Conservation (phyloP, 495 filamentous ascomycete species). For the Penicillium robsamsonii region DNA sequence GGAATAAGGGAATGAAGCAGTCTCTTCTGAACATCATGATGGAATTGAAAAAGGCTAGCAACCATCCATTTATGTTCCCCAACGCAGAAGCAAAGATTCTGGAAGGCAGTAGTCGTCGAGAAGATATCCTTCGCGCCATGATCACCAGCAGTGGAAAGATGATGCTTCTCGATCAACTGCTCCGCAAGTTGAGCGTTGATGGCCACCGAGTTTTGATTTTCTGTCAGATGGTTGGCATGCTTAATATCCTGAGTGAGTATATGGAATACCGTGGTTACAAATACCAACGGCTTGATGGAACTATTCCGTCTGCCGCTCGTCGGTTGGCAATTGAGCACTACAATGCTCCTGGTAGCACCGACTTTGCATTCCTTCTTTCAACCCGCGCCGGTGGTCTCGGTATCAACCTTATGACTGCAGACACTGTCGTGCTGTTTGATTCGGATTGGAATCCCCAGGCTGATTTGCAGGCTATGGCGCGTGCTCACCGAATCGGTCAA, state of each 20-base stretch:
- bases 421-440: constrained; percentile 97
- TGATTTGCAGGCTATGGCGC: constrained; percentile 96
- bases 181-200: constrained; percentile 86
- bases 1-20: constrained; percentile 82
- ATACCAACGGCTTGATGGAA: constrained; percentile 93
- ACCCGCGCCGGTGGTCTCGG: constrained; percentile 94
- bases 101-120: constrained; percentile 68
- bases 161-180: constrained; percentile 93
- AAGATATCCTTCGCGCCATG: constrained; percentile 84
- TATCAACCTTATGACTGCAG: constrained; percentile 98
- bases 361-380: constrained; percentile 95
- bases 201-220: constrained; percentile 96
- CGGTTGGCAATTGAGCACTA: constrained; percentile 96
- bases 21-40: constrained; percentile 99
- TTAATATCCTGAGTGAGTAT: constrained; percentile 94
- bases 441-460: constrained; percentile 99
- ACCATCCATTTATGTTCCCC: constrained; percentile 96
- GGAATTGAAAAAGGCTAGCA: constrained; percentile 98
- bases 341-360: constrained; percentile 87
- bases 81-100: constrained; percentile 87
- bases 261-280: constrained; percentile 83
- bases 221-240: constrained; percentile 99
- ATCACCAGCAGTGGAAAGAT: constrained; percentile 98
- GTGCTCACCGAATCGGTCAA: constrained; percentile 96
- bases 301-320: constrained; percentile 79